phyloP scores from a whole-genome alignment of 2,329 filamentous ascomycete species.

The Macrophomina tecta region DNA sequence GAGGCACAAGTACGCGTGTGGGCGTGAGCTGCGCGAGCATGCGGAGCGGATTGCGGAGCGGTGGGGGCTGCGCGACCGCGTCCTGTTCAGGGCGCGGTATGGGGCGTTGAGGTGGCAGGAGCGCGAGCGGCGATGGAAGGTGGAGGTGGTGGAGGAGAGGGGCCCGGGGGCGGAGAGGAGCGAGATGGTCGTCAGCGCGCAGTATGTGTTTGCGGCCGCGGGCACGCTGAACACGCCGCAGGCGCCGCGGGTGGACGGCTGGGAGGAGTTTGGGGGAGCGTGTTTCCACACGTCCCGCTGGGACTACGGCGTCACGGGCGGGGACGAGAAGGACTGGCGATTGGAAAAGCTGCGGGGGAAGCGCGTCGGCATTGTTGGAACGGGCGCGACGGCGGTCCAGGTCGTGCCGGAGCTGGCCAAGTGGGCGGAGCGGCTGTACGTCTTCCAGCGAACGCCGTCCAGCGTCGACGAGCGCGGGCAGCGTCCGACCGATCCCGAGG shows the following conservation, averaged over 20 bases:
- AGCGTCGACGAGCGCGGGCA: conserved; percentile 48
- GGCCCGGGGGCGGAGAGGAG: conserved; percentile 41
- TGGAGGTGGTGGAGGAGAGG: conserved; percentile 45
- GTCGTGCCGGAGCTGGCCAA: conserved; percentile 37
- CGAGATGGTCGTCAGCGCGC: conserved; percentile 40
- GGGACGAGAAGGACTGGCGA: conserved; percentile 37
- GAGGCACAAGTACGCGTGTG: conserved; percentile 42
- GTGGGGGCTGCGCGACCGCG: conserved; percentile 51
- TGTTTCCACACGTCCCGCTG: conserved; percentile 40
- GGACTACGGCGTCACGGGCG: conserved; percentile 40
- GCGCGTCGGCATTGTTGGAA: conserved; percentile 36
- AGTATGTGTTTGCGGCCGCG: conserved; percentile 33
- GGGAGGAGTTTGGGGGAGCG: conserved; percentile 42
- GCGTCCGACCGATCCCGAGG: conserved; percentile 47
- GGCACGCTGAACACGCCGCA: conserved; percentile 42
- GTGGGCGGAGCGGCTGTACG: conserved; percentile 33
- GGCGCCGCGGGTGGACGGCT: conserved; percentile 41
- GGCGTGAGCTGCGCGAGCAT: conserved; percentile 44
- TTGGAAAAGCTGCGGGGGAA: conserved; percentile 31
- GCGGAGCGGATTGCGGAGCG: conserved; percentile 46
- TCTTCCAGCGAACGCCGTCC: conserved; percentile 40
- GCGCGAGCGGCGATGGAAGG: conserved; percentile 40
- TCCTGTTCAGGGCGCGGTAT: conserved; percentile 41
- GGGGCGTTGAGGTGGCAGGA: conserved; percentile 60
- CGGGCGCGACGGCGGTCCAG: conserved; percentile 39